Percentiles rank a stretch among this genome's conserved stretches.
These are phyloP conservation scores for Panicum virgatum DNA, from an alignment of 202 grass and related monocot species.

Conservation along the genomic window DNA sequence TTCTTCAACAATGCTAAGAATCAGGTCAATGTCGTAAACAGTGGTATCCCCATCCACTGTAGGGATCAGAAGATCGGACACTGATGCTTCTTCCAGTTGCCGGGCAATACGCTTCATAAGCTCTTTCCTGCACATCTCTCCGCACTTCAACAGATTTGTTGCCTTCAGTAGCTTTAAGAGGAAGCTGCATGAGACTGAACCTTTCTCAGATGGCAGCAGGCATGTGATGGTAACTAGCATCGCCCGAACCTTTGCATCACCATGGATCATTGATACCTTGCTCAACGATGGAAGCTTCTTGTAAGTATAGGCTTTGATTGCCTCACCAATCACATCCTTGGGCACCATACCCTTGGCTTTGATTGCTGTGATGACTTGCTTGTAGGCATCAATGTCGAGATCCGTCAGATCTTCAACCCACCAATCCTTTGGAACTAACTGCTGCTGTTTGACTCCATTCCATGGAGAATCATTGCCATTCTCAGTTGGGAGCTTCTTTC, in stretches of 20 bases:
- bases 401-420: constrained; percentile 91
- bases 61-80: constrained; percentile 88
- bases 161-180: constrained; percentile 88
- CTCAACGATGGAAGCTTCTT: constrained; percentile 73
- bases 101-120: constrained; percentile 80
- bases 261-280: constrained; percentile 77
- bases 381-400: constrained; percentile 79
- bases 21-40: constrained; percentile 84
- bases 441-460: constrained; percentile 73
- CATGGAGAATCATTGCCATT: constrained; percentile 63
- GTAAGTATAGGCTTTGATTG: constrained; percentile 89
- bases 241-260: constrained; percentile 67
- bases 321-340: constrained; percentile 75
- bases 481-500: constrained; percentile 78
- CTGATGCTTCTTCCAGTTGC: constrained; percentile 83
- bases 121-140: constrained; percentile 78
- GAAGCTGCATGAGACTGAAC: constrained; percentile 92
- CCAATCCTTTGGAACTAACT: constrained; percentile 89
- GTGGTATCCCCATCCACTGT: constrained; percentile 62
- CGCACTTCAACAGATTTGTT: constrained; percentile 63
- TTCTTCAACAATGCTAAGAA: constrained; percentile 85
- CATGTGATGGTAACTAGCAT: constrained; percentile 83
- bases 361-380: constrained; percentile 73
- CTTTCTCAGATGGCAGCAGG: constrained; percentile 79
- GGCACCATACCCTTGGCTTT: constrained; percentile 66